Evolutionary conservation across 495 filamentous ascomycete species (phyloP), one percentile per base, ranked within the genome.

Genomic region (Xylaria grammica): DNA sequence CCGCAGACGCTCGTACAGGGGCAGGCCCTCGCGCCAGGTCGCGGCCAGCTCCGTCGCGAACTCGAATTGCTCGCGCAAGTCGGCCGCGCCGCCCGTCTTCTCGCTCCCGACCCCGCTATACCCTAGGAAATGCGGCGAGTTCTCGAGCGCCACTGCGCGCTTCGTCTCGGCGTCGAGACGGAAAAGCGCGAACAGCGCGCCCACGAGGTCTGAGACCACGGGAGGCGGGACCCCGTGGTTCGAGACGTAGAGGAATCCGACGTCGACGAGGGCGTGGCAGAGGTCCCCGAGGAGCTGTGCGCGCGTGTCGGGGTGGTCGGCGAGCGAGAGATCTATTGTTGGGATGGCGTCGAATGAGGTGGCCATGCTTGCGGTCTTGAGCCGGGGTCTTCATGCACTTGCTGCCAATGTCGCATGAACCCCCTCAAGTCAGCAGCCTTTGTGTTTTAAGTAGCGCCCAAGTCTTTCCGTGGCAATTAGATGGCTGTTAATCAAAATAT

Each of bases 21-120:
- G 77, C 9, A 67, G 38, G 15, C 70, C 73, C 15, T 68, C 68
- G 3, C 52, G 38, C 73, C 75, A 84, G 6, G 68, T 72, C 15
- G 76, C 73, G 0, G 74, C 67, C 11, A 84, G 65, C 65, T 86
- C 83, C 0, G 82, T 84, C 30, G 80, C 83, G 69, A 85, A 84
- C 63, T 87, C 82, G 24, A 84, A 84, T 64, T 86, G 83, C 63
- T 87, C 84, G 7, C 84, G 72, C 38, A 76, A 68, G 61, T 86
- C 84, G 26, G 69, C 65, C 50, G 76, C 69, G 0, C 82, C 84
- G 0, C 77, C 76, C 3, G 85, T 86, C 0, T 71, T 80, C 68
- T 85, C 84, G 45, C 79, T 79, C 0, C 82, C 84, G 49, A 79
- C 76, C 3, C 76, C 77, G 42, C 79, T 80, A 70, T 85, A 86